phyloP scores from a whole-genome alignment of 2,329 filamentous ascomycete genomes.

The Aspergillus fumigatus region DNA sequence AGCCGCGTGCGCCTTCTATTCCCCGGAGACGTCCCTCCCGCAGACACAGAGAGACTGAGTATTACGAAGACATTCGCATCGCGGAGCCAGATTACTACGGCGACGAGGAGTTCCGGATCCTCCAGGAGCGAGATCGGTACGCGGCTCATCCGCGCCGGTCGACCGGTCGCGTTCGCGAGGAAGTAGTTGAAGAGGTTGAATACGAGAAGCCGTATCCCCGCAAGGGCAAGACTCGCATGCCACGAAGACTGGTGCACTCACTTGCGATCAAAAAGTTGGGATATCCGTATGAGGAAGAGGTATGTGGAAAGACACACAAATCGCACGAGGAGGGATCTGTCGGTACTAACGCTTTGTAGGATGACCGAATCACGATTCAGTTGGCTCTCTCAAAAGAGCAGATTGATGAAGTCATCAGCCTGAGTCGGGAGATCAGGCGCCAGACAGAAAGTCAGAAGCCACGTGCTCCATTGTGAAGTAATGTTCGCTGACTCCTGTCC shows the following conservation, averaged over 20 bases:
- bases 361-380: conserved; percentile 73
- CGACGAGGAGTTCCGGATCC: conserved; percentile 66
- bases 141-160: conserved; percentile 46
- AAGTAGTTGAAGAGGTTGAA: conserved; percentile 27
- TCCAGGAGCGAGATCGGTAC: conserved; percentile 58
- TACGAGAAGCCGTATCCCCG: conserved; percentile 59
- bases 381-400: conserved; percentile 84
- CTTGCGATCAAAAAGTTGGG: conserved; percentile 76
- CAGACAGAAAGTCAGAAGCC: conserved; percentile 29
- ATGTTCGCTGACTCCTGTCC: conserved; percentile 1
- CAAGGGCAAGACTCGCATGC: conserved; percentile 87
- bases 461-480: conserved; percentile 2
- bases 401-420: conserved; percentile 81
- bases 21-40: conserved; percentile 48
- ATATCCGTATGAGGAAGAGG: conserved; percentile 84
- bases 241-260: conserved; percentile 72
- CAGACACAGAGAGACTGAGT: conserved; percentile 53
- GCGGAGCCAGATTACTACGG: conserved; percentile 65
- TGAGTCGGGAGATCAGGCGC: conserved; percentile 61
- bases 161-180: conserved; percentile 32
- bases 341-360: conserved; percentile 46
- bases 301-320: conserved; percentile 38
- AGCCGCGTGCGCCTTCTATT: conserved; percentile 59
- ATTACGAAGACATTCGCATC: conserved; percentile 62
- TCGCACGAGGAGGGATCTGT: neutral